A percentile compares a stretch with the other conserved stretches of the same genome.
These are phyloP conservation scores for Pleurotus sapidus DNA, from an alignment of 768 basidiomycete genomes.

Conservation along the genomic window DNA sequence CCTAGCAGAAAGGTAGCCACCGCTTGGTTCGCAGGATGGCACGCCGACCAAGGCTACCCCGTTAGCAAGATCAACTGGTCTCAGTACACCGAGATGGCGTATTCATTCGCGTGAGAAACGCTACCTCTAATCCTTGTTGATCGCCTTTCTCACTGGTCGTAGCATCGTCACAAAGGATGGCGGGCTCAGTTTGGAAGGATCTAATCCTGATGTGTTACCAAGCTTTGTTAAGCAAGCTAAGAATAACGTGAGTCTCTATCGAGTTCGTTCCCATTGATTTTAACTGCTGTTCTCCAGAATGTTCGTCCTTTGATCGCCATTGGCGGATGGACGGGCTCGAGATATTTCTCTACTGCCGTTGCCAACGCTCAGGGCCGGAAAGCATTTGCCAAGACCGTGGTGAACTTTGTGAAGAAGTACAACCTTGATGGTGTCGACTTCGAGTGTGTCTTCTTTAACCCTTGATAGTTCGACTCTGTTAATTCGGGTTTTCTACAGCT, in stretches of 20 bases:
- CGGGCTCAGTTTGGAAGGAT: constrained; percentile 31
- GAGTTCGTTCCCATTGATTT: not conserved
- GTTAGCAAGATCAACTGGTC: constrained; percentile 58
- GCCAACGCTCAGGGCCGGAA: constrained; percentile 41
- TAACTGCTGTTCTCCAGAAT: constrained; percentile 31
- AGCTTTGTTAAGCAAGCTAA: constrained; percentile 51
- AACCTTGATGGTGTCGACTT: constrained; percentile 38
- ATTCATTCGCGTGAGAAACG: constrained; percentile 66
- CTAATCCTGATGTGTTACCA: constrained; percentile 47
- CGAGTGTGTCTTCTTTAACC: constrained; percentile 9
- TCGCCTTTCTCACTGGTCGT: not conserved
- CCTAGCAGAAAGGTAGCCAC: constrained; percentile 29
- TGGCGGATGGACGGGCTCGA: constrained; percentile 51
- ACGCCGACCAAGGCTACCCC: constrained; percentile 40
- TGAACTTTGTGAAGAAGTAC: constrained; percentile 34
- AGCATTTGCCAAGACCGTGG: constrained; percentile 41
- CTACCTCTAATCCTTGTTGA: not conserved
- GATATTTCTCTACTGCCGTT: constrained; percentile 46
- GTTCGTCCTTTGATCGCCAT: constrained; percentile 41
- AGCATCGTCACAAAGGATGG: constrained; percentile 26
- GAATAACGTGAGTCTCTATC: constrained; percentile 29
- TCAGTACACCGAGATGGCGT: constrained; percentile 65
- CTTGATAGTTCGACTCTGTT: not conserved
- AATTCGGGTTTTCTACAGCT: constrained; percentile 32
- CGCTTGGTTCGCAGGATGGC: constrained; percentile 75